Conservation (phyloP, 495 filamentous ascomycete genomes). For the Aspergillus bridgeri region DNA sequence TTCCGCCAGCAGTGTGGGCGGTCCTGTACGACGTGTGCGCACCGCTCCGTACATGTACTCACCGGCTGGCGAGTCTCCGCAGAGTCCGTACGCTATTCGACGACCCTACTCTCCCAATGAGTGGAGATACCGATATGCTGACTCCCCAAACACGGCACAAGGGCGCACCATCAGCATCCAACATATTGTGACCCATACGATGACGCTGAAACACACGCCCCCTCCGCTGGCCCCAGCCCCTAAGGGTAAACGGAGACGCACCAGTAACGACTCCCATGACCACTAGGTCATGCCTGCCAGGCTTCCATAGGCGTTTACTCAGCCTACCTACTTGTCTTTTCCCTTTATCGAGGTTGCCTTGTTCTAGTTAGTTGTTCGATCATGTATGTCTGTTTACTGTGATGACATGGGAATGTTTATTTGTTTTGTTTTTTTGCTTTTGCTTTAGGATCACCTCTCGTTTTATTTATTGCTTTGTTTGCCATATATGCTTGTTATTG, state of each 20-base stretch:
- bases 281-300: neutral
- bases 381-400: too few species aligned
- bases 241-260: conserved; percentile 5
- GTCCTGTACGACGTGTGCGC: conserved; percentile 2
- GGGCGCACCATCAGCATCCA: conserved; percentile 2
- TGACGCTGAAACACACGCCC: conserved; percentile 5
- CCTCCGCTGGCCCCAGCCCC: conserved; percentile 3
- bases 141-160: neutral
- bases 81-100: neutral
- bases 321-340: neutral
- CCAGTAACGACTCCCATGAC: neutral
- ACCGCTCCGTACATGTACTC: conserved; percentile 4
- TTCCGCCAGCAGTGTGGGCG: neutral
- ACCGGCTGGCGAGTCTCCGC: conserved; percentile 2
- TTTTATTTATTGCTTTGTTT: neutral
- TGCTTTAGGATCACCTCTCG: too few species aligned
- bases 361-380: neutral
- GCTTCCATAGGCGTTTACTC: neutral
- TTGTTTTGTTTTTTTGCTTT: neutral
- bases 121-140: conserved; percentile 1
- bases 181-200: conserved; percentile 5
- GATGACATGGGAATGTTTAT: neutral
- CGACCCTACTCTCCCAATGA: conserved; percentile 1
- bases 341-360: neutral
- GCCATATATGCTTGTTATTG: neutral